A percentile compares a stretch with the other conserved stretches of the same genome.
These are phyloP conservation scores for Puya raimondii DNA, from an alignment of 176 grass and related monocot species.

Conservation along the genomic window DNA sequence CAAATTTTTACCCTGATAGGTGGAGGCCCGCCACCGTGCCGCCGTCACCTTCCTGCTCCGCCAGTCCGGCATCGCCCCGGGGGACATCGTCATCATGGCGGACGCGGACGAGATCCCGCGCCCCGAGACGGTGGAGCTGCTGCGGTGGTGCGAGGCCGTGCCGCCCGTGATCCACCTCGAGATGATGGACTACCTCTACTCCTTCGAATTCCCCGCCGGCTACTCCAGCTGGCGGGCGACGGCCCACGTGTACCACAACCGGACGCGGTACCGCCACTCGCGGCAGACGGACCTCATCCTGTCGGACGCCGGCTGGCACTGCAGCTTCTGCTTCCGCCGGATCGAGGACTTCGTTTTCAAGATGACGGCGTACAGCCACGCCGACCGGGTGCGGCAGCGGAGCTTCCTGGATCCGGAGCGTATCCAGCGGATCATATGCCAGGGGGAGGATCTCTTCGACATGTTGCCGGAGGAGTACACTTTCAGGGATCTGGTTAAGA, in stretches of 20 bases:
- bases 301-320: constrained; percentile 85
- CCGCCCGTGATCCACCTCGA: constrained; percentile 89
- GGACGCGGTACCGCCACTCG: constrained; percentile 69
- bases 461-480: constrained; percentile 96
- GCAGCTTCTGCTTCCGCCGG: constrained; percentile 87
- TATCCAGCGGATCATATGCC: constrained; percentile 88
- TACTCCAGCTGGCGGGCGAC: constrained; percentile 72
- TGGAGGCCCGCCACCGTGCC: constrained; percentile 60
- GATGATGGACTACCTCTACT: constrained; percentile 85
- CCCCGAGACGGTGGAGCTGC: constrained; percentile 58
- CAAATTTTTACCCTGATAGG: too few species aligned
- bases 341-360: constrained; percentile 92
- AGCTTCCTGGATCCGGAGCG: constrained; percentile 60
- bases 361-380: constrained; percentile 91
- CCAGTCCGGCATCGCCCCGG: constrained; percentile 56
- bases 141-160: constrained; percentile 91
- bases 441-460: constrained; percentile 78
- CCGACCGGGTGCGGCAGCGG: constrained; percentile 49
- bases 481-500: constrained; percentile 70
- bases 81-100: constrained; percentile 88
- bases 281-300: constrained; percentile 68
- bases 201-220: constrained; percentile 89
- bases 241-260: constrained; percentile 45
- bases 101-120: constrained; percentile 92
- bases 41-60: constrained; percentile 53